Evolutionary conservation across 257 asterid genomes (phyloP), one percentile per base, ranked within the genome.

Genomic region (Schizonepeta tenuifolia): DNA sequence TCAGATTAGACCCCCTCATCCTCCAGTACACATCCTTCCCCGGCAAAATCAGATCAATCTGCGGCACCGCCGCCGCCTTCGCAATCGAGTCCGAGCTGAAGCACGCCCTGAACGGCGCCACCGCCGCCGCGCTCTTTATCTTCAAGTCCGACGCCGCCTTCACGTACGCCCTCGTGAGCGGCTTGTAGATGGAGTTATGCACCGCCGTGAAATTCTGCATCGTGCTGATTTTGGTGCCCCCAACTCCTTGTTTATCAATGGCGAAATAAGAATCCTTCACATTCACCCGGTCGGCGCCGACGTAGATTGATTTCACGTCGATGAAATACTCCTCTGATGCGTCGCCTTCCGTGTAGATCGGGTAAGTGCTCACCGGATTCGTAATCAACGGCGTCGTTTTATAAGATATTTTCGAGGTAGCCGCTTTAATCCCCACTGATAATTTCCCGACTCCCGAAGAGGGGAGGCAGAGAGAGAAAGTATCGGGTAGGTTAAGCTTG

Each of bases 201-300:
- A 86, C 51, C 22, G 82, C 56, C 1, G 92, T 86, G 76, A 72
- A 88, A 15, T 87, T 86, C 44, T 54, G 68, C 0, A 76, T 14
- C 0, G 86, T 86, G 60, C 90, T 84, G 56, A 90, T 85, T 17
- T 78, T 90, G 0, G 93, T 86, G 14, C 96, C 97, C 1, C 91
- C 96, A 5, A 26, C 33, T 1, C 97, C 86, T 0, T 76, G 7
- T 0, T 55, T 71, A 28, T 85, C 78, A 17, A 90, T 59, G 2
- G 76, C 3, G 3, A 90, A 70, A 22, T 85, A 75, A 0, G 88
- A 77, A 5, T 63, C 77, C 72, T 80, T 86, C 0, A 86, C 33
- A 4, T 14, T 6, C 11, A 57, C 12, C 11, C 0, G 84, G 60
- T 31, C 21, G 2, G 85, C 85, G 9, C 74, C 68, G 44, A 90